Evolutionary conservation across 257 asterid genomes (phyloP).

Genomic region (Fraxinus americana): DNA sequence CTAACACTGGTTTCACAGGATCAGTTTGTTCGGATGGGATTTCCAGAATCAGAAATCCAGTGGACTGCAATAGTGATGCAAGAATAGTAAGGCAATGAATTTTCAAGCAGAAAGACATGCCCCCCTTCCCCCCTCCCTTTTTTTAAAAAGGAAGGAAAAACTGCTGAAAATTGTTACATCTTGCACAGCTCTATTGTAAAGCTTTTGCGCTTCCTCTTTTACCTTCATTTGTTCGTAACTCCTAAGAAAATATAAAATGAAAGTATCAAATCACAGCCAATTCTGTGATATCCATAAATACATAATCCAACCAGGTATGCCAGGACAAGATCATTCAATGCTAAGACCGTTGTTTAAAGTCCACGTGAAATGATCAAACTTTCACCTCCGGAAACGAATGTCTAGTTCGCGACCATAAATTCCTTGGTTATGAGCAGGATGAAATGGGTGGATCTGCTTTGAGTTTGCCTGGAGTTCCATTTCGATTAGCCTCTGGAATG

Average conservation of each 20-base stretch:
- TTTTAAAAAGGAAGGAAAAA: neutral
- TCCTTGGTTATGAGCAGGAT: conserved; percentile 43
- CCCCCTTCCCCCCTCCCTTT: rapidly evolving
- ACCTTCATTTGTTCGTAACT: neutral
- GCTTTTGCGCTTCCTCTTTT: neutral
- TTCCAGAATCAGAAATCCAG: neutral
- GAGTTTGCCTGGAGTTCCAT: conserved; percentile 73
- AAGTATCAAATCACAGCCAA: neutral
- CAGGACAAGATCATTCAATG: neutral
- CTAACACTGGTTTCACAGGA: neutral
- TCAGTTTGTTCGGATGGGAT: neutral
- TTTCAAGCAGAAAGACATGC: neutral
- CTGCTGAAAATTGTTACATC: neutral
- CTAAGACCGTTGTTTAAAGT: neutral
- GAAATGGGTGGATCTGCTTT: conserved; percentile 59
- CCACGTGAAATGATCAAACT: neutral
- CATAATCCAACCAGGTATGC: neutral
- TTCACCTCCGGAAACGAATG: conserved; percentile 44
- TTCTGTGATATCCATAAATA: neutral
- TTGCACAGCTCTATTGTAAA: too few relatives aligned
- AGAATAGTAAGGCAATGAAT: too few relatives aligned
- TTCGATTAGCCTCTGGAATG: conserved; percentile 75
- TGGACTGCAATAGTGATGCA: neutral
- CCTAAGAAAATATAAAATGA: neutral
- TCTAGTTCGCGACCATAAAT: conserved; percentile 62